These are phyloP conservation scores for Epichloe baconii DNA, from an alignment of 2,329 filamentous ascomycete genomes.

Conservation along the genomic window DNA sequence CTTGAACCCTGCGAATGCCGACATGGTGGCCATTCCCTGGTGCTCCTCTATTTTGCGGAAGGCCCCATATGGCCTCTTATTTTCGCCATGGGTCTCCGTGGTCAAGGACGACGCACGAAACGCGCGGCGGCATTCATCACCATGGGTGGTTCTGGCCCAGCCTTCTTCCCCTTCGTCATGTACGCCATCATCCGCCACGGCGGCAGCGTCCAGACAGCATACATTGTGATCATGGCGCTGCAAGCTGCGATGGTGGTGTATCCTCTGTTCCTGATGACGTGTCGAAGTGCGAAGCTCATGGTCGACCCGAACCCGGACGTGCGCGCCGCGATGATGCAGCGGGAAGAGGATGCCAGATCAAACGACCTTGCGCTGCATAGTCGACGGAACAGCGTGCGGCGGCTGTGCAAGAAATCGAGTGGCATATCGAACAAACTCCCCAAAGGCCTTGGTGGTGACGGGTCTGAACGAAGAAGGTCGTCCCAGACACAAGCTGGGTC, in stretches of 20 bases:
- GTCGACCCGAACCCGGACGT: conserved; percentile 22
- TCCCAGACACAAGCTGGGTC: conserved; percentile 19
- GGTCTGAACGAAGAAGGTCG: conserved; percentile 14
- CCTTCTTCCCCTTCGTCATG: conserved; percentile 61
- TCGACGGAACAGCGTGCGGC: conserved; percentile 7
- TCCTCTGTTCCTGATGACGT: conserved; percentile 33
- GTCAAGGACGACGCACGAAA: conserved; percentile 70
- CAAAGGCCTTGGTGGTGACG: conserved; percentile 13
- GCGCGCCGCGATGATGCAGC: conserved; percentile 8
- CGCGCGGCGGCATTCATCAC: conserved; percentile 66
- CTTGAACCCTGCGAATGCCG: conserved; percentile 29
- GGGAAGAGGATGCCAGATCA: conserved; percentile 10
- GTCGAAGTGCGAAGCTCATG: conserved; percentile 32
- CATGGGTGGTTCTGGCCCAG: conserved; percentile 60
- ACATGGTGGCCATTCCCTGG: conserved; percentile 46
- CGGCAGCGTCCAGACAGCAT: conserved; percentile 50
- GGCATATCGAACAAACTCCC: conserved; percentile 15
- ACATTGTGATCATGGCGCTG: conserved; percentile 46
- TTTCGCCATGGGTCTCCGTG: conserved; percentile 65
- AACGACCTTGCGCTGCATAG: conserved; percentile 7
- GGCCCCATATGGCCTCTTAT: conserved; percentile 74
- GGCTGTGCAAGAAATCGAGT: conserved; percentile 9
- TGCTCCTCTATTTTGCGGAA: conserved; percentile 68
- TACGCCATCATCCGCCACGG: conserved; percentile 50
- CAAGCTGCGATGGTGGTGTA: conserved; percentile 34